Conservation (phyloP, 495 filamentous ascomycete species). For the Ramalina peruviana region DNA sequence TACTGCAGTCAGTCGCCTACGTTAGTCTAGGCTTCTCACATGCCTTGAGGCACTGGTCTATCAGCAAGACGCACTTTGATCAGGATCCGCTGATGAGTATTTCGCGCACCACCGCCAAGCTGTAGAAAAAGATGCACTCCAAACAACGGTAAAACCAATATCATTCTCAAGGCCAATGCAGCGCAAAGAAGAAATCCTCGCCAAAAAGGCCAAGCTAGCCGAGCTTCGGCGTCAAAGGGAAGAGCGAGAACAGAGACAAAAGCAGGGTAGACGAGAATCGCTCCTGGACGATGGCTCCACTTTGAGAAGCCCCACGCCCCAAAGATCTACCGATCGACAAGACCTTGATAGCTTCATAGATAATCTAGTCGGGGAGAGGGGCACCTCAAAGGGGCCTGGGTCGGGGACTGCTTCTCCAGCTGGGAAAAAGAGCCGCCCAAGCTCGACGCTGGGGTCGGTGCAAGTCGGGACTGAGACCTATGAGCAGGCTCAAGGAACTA, state of each 20-base stretch:
- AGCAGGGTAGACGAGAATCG: conserved; percentile 49
- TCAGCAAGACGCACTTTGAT: too few relatives aligned
- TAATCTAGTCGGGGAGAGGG: conserved; percentile 61
- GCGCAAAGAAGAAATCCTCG: conserved; percentile 83
- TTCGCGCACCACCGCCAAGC: not conserved
- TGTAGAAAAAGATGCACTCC: not conserved
- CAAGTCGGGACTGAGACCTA: conserved; percentile 58
- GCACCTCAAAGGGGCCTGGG: conserved; percentile 55
- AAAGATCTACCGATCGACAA: conserved; percentile 53
- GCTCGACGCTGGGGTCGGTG: conserved; percentile 64
- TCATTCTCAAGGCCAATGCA: conserved; percentile 23
- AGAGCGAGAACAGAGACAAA: conserved; percentile 50
- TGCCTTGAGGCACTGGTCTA: too few relatives aligned
- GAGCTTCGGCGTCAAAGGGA: conserved; percentile 81
- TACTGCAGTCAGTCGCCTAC: too few relatives aligned
- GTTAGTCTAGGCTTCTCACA: too few relatives aligned
- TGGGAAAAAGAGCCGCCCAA: conserved; percentile 60
- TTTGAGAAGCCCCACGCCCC: conserved; percentile 50
- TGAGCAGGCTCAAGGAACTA: conserved; percentile 27
- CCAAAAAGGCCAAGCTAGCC: conserved; percentile 86
- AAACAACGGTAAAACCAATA: too few relatives aligned
- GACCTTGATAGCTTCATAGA: conserved; percentile 78
- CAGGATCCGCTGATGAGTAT: not conserved
- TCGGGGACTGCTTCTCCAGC: conserved; percentile 45
- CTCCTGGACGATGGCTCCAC: conserved; percentile 46